Evolutionary conservation across 2,329 filamentous ascomycete species (phyloP).

Genomic region (Colletotrichum zoysiae): DNA sequence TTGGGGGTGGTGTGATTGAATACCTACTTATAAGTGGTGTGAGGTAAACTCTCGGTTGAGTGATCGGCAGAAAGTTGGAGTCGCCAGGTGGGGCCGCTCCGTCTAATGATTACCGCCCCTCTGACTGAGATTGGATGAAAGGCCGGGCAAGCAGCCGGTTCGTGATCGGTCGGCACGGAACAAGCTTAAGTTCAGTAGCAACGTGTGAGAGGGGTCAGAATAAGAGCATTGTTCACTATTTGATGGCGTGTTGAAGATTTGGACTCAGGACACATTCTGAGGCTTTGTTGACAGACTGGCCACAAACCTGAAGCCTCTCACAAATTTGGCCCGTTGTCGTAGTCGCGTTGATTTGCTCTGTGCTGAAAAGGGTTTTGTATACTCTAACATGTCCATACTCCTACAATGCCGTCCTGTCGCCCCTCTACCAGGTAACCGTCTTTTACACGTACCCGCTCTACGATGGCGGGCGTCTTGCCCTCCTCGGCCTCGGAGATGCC

Average conservation of each 20-base stretch:
- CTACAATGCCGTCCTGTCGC: conserved; percentile 86
- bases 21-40: not conserved
- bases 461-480: conserved; percentile 73
- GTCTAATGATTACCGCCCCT: conserved; percentile 9
- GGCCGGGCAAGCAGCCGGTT: not conserved
- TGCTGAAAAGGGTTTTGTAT: conserved; percentile 35
- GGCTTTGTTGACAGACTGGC: not conserved
- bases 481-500: conserved; percentile 78
- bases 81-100: conserved; percentile 27
- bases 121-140: conserved; percentile 29
- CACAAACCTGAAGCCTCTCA: not conserved
- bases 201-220: not conserved
- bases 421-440: conserved; percentile 96
- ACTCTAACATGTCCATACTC: conserved; percentile 83
- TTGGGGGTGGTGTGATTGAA: not conserved
- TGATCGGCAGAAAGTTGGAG: conserved; percentile 6
- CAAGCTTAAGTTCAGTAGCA: not conserved
- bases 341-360: conserved; percentile 36
- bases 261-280: not conserved
- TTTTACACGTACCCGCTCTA: conserved; percentile 90
- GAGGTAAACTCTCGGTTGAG: not conserved
- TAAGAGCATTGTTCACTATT: not conserved
- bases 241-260: not conserved
- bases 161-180: not conserved
- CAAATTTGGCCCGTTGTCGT: conserved; percentile 4